Base-by-base conservation (phyloP, 768 basidiomycete species). In the Rhizopogon salebrosus region DNA sequence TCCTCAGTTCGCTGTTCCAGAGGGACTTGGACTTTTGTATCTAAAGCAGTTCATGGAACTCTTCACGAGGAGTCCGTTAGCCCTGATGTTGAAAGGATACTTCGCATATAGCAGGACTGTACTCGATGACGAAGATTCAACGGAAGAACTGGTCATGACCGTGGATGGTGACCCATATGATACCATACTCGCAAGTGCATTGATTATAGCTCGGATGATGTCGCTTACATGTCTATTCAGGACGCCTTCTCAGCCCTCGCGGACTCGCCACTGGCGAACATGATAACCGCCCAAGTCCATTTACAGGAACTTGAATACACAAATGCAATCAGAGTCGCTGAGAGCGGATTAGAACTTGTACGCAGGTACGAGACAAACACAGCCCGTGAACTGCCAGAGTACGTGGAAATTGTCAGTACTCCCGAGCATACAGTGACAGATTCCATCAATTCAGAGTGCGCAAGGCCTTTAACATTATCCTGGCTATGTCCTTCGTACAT, bases 401-500 rank as follows among this genome's bases (percentile, higher is more conserved):
- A 61, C 48, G 76, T 69, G 37, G 3, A 36, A 39, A 37, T 2
- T 10, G 35, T 24, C 24, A 26, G 29, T 27, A 7, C 39, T n/a
- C 22, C 34, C 54, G 31, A 22, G 4, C 22, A 14, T 34, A 8
- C 14, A 34, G 14, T 34, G 20, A 31, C 4, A 22, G 22, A 7
- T 46, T 16, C 35, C 34, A 48, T 23, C 29, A 50, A n/a, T 52
- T 41, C 50, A 94, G 92, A 48, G 78, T 78, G 11, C 75, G 75
- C 41, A 79, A 80, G 43, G 83, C 83, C 3, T 81, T 97, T 63
- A 84, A 92, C 54, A 76, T 84, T 10, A 74, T 76, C 4, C 76
- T 95, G 11, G 87, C 84, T 2, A 85, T 83, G 0, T 83, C 90
- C 4, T 76, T 97, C 14, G 88, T 92, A 3, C 87, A 97, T 62